Conservation (phyloP, 2,329 filamentous ascomycete genomes). For the Arthrobotrys musiformis region DNA sequence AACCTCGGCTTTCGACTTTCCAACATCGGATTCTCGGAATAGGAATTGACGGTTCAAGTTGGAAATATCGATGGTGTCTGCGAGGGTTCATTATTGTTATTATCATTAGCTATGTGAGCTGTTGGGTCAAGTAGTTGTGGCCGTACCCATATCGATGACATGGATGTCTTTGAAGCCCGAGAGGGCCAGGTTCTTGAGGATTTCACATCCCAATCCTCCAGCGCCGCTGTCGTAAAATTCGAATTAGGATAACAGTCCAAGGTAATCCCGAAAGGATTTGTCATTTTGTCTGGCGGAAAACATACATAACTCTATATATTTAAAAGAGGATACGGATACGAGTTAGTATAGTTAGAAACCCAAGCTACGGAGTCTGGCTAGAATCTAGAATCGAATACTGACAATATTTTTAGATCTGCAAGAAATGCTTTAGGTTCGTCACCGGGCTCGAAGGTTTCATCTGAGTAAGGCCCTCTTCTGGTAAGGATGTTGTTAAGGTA, state of each 20-base stretch:
- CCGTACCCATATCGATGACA: conserved; percentile 95
- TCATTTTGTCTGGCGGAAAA: conserved; percentile 21
- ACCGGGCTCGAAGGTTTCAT: conserved; percentile 70
- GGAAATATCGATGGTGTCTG: conserved; percentile 97
- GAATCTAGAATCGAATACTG: conserved; percentile 60
- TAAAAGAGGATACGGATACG: conserved; percentile 7
- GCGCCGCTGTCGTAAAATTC: conserved; percentile 74
- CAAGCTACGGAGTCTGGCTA: not conserved
- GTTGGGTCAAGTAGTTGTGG: not conserved
- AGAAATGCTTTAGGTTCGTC: conserved; percentile 69
- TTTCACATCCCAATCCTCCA: conserved; percentile 93
- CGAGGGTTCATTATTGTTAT: conserved; percentile 15
- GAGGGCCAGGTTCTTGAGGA: conserved; percentile 92
- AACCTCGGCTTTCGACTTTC: conserved; percentile 91
- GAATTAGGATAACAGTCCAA: conserved; percentile 56
- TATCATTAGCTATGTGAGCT: not conserved
- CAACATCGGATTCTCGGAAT: conserved; percentile 90
- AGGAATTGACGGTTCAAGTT: conserved; percentile 98
- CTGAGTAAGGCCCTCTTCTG: conserved; percentile 82
- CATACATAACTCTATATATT: conserved; percentile 62
- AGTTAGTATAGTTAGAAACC: not conserved
- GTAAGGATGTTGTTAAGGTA: conserved; percentile 84
- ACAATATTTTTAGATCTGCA: conserved; percentile 80
- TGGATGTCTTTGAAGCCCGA: conserved; percentile 97
- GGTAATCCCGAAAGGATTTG: conserved; percentile 17